Evolutionary conservation across 371 early-diverging fungal species (phyloP).

Genomic region (Basidiobolus meristosporus): DNA sequence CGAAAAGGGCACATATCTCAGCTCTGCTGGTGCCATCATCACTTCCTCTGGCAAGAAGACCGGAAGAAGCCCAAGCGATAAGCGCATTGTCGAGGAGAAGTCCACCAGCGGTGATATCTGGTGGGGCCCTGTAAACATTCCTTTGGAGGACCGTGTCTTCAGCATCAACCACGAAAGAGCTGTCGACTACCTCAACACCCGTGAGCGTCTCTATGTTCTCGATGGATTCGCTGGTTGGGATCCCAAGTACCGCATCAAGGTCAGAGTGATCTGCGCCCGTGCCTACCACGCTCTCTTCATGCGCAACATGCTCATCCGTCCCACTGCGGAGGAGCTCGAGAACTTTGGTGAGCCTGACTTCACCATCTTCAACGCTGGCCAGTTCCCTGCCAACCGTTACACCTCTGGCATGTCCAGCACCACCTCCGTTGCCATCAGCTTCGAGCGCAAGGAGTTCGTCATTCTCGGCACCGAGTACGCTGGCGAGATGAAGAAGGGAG

Average conservation of each 20-base stretch:
- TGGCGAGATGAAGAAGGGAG: conserved; percentile 98
- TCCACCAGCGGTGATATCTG: conserved; percentile 67
- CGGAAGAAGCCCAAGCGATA: conserved; percentile 78
- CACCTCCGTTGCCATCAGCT: conserved; percentile 82
- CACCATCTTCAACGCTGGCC: conserved; percentile 90
- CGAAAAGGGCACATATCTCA: conserved; percentile 76
- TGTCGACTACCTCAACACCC: conserved; percentile 89
- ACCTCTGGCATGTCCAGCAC: conserved; percentile 92
- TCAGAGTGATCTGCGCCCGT: conserved; percentile 84
- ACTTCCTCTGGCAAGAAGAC: conserved; percentile 82
- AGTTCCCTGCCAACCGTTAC: conserved; percentile 90
- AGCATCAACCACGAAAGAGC: conserved; percentile 90
- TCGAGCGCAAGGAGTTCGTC: conserved; percentile 58
- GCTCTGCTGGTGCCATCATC: conserved; percentile 78
- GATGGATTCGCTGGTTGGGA: conserved; percentile 93
- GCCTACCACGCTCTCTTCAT: conserved; percentile 94
- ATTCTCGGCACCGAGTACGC: conserved; percentile 95
- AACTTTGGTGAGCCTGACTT: conserved; percentile 87
- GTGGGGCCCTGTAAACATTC: conserved; percentile 97
- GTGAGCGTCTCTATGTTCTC: conserved; percentile 81
- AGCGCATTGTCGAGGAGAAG: conserved; percentile 88
- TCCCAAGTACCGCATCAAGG: conserved; percentile 87
- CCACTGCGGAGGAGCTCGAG: conserved; percentile 74
- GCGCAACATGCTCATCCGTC: conserved; percentile 94
- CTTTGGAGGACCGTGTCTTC: conserved; percentile 72